Evolutionary conservation across 139 green algal species (phyloP), one percentile per base, ranked within the genome.

Genomic region (Haematococcus sp.): DNA sequence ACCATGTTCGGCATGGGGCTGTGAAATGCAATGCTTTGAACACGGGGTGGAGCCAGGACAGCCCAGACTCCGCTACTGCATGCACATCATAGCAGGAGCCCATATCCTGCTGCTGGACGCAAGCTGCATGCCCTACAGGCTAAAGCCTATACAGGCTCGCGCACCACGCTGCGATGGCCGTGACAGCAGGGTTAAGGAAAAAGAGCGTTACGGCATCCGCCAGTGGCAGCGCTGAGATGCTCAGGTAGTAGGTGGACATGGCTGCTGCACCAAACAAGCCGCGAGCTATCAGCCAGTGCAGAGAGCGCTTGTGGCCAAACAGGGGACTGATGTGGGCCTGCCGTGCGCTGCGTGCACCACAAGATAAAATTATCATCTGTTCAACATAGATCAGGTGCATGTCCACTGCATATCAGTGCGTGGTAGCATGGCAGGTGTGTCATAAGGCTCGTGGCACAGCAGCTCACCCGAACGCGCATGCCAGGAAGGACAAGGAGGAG

Each of bases 111-210:
- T n/a, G n/a, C n/a, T 49, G 40, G 40, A 11, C 40, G 11, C 40
- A 49, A 49, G 40, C 40, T 19, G 40, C 40, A 49, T 49, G 40
- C 7, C 40, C 28, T 49, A 32, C 68, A 17, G 59, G 46, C 27
- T n/a, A n/a, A 16, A 59, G 17, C 15, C 16, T 68, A 34, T 31
- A n/a, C 40, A 71, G 59, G 44, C 55, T 23, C n/a, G 79, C 20
- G 7, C 58, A 35, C 76, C 80, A 84, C 0, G 78, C 84, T 0
- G 52, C 70, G 5, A 87, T 44, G 2, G 80, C 80, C 2, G 80
- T 89, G 30, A 86, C 61, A 22, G 72, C 64, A 3, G 80, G 80
- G 59, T 85, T 86, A 17, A 85, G 28, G 65, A 89, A 89, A 64
- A 86, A 89, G 0, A 89, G 63, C 0, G 77, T 83, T 4, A 79